phyloP scores from a whole-genome alignment of 805 yeast genomes.

The Pichia scutulata region DNA sequence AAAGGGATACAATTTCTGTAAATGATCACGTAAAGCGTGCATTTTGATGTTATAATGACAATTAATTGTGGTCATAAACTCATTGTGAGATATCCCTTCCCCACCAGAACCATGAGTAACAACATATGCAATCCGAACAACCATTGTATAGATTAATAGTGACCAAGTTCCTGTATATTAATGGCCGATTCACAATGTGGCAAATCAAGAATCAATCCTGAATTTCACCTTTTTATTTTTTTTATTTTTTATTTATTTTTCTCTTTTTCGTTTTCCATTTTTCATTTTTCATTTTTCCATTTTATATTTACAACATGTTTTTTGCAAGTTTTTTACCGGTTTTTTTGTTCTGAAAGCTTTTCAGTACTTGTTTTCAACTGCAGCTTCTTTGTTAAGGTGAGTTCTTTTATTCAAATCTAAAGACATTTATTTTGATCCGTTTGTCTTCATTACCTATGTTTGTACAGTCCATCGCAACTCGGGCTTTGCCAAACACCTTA shows the following conservation, averaged over 20 bases:
- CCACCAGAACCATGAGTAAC: neutral
- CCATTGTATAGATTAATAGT: neutral
- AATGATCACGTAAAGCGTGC: neutral
- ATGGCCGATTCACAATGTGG: neutral
- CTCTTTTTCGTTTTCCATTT: neutral
- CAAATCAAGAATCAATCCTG: neutral
- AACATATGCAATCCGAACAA: neutral
- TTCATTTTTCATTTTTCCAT: neutral
- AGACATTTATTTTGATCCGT: neutral
- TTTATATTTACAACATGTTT: neutral
- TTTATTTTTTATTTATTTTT: neutral
- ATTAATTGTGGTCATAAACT: neutral
- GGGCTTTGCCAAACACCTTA: neutral
- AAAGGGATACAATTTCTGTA: neutral
- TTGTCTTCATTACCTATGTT: neutral
- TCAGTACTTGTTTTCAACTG: neutral
- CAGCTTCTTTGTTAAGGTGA: neutral
- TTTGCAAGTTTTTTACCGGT: neutral
- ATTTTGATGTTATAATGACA: neutral
- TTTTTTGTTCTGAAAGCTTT: neutral
- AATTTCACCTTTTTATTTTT: too few species aligned
- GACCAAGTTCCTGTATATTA: neutral
- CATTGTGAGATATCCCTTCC: neutral
- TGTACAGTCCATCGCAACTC: neutral
- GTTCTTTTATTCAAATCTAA: neutral